A percentile compares a stretch with the other conserved stretches of the same genome.
These are phyloP conservation scores for Cordyceps tenuipes DNA, from an alignment of 2,329 filamentous ascomycete species.

Conservation along the genomic window DNA sequence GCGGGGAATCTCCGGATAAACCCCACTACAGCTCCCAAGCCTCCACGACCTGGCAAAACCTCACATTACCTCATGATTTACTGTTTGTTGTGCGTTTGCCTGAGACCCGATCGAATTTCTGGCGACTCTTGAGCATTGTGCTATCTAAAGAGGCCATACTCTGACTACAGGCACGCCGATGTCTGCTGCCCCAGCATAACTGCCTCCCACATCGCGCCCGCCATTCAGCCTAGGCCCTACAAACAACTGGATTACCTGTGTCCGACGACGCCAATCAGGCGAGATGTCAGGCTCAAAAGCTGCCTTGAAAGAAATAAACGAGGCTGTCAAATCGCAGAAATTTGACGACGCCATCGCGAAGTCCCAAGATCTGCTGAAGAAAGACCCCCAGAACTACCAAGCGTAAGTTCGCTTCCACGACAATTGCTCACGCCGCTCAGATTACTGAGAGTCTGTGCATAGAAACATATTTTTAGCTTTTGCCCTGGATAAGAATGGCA, in stretches of 20 bases:
- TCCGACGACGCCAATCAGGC: not conserved
- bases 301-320: slow-evolving; percentile 71
- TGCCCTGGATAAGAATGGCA: slow-evolving; percentile 68
- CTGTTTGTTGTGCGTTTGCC: not conserved
- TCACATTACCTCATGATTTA: slow-evolving; percentile 2
- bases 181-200: not conserved
- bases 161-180: not conserved
- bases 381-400: slow-evolving; percentile 74
- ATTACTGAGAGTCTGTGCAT: not conserved
- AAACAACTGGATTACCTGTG: not conserved
- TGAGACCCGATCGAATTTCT: not conserved
- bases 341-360: slow-evolving; percentile 68
- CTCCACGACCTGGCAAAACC: slow-evolving; percentile 21
- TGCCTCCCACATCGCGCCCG: not conserved
- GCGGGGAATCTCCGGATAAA: slow-evolving; percentile 9
- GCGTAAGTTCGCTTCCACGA: slow-evolving; percentile 43
- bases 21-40: slow-evolving; percentile 15
- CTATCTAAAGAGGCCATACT: not conserved
- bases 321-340: slow-evolving; percentile 68
- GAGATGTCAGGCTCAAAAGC: slow-evolving; percentile 56
- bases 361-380: slow-evolving; percentile 59
- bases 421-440: not conserved
- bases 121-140: not conserved
- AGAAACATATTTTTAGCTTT: slow-evolving; percentile 84
- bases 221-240: not conserved